phyloP scores from a whole-genome alignment of 495 filamentous ascomycete genomes.

The Penicillium simplicissimum region DNA sequence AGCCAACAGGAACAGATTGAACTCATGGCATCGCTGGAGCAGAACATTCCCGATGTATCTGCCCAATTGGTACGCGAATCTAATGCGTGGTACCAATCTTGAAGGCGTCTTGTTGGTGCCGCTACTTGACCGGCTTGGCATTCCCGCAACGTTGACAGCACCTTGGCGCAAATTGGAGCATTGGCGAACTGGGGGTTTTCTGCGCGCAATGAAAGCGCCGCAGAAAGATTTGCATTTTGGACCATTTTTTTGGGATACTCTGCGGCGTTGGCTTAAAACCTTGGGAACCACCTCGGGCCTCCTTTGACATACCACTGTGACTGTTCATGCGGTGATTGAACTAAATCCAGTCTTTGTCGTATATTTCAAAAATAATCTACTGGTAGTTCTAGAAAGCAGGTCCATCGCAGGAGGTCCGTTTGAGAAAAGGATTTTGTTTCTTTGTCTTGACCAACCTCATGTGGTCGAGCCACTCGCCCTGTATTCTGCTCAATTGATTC shows the following conservation, averaged over 20 bases:
- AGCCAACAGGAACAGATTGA: slow-evolving; percentile 71
- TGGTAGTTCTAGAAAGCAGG: neutral
- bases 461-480: neutral
- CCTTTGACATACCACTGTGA: slow-evolving; percentile 15
- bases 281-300: slow-evolving; percentile 15
- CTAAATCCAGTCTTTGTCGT: neutral
- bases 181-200: neutral
- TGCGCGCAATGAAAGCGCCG: slow-evolving; percentile 8
- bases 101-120: neutral
- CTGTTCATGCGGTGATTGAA: slow-evolving; percentile 5
- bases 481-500: neutral
- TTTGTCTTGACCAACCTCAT: neutral
- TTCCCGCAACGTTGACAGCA: neutral
- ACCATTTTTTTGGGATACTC: slow-evolving; percentile 4
- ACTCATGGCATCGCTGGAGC: slow-evolving; percentile 65
- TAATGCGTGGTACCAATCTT: slow-evolving; percentile 58
- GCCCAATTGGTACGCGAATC: slow-evolving; percentile 56
- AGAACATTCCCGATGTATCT: slow-evolving; percentile 57
- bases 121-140: neutral
- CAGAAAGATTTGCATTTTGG: neutral
- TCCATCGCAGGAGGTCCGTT: neutral
- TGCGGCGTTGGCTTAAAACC: neutral
- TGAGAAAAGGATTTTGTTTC: neutral
- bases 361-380: neutral
- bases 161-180: neutral